These are phyloP conservation scores for Russula emetica DNA, from an alignment of 768 basidiomycete genomes.

Conservation along the genomic window DNA sequence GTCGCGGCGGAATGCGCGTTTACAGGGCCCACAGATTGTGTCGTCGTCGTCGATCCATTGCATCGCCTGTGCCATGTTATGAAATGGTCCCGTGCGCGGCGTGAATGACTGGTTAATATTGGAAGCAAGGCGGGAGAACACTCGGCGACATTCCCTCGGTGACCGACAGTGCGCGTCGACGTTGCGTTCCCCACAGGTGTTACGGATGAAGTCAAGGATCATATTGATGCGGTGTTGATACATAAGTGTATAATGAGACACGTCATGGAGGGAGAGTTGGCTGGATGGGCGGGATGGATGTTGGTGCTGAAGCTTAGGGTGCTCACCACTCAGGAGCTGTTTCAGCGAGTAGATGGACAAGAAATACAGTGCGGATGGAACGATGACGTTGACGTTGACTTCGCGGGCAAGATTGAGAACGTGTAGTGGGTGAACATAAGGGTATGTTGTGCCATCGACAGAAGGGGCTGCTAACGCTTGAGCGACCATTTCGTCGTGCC, in stretches of 20 bases:
- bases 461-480: conserved; percentile 42
- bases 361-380: conserved; percentile 54
- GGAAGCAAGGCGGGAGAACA: conserved; percentile 42
- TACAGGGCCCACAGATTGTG: conserved; percentile 44
- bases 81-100: conserved; percentile 48
- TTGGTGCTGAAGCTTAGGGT: conserved; percentile 47
- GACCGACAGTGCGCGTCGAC: conserved; percentile 34
- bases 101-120: conserved; percentile 48
- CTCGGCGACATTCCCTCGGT: conserved; percentile 37
- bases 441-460: conserved; percentile 47
- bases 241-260: conserved; percentile 52
- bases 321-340: conserved; percentile 46
- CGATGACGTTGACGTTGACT: conserved; percentile 42
- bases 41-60: conserved; percentile 37
- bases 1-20: conserved; percentile 41
- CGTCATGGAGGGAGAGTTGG: conserved; percentile 39
- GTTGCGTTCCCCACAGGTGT: conserved; percentile 37
- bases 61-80: conserved; percentile 50
- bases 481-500: conserved; percentile 55
- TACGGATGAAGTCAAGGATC: conserved; percentile 47
- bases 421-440: conserved; percentile 55
- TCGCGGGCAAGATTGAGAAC: conserved; percentile 54
- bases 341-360: conserved; percentile 52
- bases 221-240: conserved; percentile 50
- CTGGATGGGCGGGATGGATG: conserved; percentile 51